Evolutionary conservation across 768 basidiomycete species (phyloP).

Genomic region (Lactifluus subvellereus): DNA sequence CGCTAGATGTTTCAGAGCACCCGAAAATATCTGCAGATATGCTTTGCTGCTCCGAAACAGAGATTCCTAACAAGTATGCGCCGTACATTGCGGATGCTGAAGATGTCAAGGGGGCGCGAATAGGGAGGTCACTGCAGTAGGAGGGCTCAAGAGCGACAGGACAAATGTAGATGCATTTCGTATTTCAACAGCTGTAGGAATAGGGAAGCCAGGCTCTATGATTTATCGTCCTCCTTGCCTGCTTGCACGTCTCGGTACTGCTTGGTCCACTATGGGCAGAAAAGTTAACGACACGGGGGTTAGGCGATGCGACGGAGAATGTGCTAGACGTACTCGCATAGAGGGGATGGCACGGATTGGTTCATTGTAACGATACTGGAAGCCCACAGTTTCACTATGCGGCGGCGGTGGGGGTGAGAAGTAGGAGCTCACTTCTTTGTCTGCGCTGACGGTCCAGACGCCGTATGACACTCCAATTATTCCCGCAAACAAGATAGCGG

Average conservation of each 20-base stretch:
- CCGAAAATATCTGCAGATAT: not conserved
- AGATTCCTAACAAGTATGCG: no score
- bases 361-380: conserved; percentile 20
- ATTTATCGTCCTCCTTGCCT: conserved; percentile 16
- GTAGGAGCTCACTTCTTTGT: conserved; percentile 61
- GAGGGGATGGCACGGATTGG: conserved; percentile 23
- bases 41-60: not conserved
- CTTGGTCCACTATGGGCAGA: conserved; percentile 20
- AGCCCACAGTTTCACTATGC: not conserved
- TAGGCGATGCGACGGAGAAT: not conserved
- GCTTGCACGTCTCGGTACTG: conserved; percentile 17
- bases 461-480: conserved; percentile 61
- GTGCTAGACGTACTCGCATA: conserved; percentile 20
- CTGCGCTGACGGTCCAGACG: conserved; percentile 69
- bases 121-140: not conserved
- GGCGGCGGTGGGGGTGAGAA: no score
- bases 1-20: not conserved
- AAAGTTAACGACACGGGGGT: not conserved
- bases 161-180: not conserved
- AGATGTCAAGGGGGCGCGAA: not conserved
- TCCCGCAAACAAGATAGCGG: conserved; percentile 63
- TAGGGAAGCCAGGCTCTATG: conserved; percentile 7
- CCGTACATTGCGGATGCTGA: not conserved
- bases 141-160: not conserved
- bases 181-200: not conserved